Evolutionary conservation across 345 rosid genomes (phyloP), one percentile per base, ranked within the genome.

Genomic region (Crucihimalaya himalaica): DNA sequence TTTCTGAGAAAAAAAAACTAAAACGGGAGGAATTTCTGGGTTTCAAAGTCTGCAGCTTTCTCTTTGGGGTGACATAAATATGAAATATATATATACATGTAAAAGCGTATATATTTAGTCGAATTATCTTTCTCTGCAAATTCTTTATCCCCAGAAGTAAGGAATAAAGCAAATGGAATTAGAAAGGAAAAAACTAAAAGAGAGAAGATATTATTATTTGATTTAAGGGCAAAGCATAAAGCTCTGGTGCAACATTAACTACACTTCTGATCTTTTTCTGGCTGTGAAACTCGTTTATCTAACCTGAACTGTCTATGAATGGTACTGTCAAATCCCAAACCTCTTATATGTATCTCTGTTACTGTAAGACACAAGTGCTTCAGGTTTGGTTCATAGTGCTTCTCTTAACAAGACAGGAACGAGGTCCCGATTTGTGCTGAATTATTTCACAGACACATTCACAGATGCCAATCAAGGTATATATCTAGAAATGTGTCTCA

Each of bases 161-260:
- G 19, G 74, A 61, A 75, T 45, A 68, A 69, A 75, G 70, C 20
- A 52, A 42, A 43, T 29, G 34, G 18, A 65, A 27, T 8, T 3
- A 16, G 18, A 31, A 42, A 5, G 15, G 3, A 25, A 51, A 29
- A 8, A 14, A 19, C 3, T 15, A 3, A 39, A 27, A 18, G 25
- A 74, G 34, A 61, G 31, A 52, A 52, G 4, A 60, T n/a, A n/a
- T n/a, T 51, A 20, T 19, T 28, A 39, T 58, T 48, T 68, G 63
- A 68, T n/a, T 68, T 40, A 60, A 51, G 79, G 34, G 74, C 48
- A 75, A 75, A 75, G 74, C 14, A 75, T 52, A 75, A 68, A 60
- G 32, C 29, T 51, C 54, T 51, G 23, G 21, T 52, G 79, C 68
- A 23, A 60, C 72, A 60, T 27, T 47, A 27, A 68, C 56, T 28